These are phyloP conservation scores for Durio zibethinus DNA, from an alignment of 345 rosid genomes.

Conservation along the genomic window DNA sequence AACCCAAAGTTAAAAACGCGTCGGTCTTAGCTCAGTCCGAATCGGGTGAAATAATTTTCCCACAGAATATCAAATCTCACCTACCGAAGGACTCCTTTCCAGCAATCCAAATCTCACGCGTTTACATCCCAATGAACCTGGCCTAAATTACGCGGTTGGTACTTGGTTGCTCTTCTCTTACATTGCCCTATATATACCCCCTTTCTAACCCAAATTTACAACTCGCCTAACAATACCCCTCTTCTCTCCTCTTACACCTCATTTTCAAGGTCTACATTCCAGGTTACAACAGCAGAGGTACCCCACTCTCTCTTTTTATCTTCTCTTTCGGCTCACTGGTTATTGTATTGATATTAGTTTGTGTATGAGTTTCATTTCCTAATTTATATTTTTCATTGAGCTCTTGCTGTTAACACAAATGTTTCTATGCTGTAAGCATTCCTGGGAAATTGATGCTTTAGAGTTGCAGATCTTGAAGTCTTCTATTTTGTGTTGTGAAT, in stretches of 20 bases:
- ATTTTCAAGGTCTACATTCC: background rate
- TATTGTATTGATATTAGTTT: background rate
- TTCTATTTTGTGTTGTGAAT: background rate
- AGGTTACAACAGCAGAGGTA: background rate
- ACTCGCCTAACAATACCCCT: background rate
- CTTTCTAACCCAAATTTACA: background rate
- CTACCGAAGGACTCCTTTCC: background rate
- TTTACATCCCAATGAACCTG: background rate
- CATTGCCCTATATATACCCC: background rate
- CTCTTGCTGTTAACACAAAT: background rate
- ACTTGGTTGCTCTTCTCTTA: background rate
- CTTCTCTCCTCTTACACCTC: background rate
- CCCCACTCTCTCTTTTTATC: background rate
- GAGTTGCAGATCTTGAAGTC: background rate
- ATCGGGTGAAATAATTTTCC: background rate
- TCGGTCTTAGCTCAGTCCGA: too few relatives aligned
- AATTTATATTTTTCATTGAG: background rate
- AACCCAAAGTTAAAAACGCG: too few relatives aligned
- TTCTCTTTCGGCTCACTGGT: background rate
- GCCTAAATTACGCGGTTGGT: background rate
- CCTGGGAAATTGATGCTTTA: background rate
- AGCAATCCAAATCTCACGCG: background rate
- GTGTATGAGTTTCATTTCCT: background rate
- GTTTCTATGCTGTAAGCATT: background rate
- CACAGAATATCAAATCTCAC: background rate